Evolutionary conservation across 805 yeast species (phyloP), one percentile per base, ranked within the genome.

Genomic region (Metschnikowia vanudenii): DNA sequence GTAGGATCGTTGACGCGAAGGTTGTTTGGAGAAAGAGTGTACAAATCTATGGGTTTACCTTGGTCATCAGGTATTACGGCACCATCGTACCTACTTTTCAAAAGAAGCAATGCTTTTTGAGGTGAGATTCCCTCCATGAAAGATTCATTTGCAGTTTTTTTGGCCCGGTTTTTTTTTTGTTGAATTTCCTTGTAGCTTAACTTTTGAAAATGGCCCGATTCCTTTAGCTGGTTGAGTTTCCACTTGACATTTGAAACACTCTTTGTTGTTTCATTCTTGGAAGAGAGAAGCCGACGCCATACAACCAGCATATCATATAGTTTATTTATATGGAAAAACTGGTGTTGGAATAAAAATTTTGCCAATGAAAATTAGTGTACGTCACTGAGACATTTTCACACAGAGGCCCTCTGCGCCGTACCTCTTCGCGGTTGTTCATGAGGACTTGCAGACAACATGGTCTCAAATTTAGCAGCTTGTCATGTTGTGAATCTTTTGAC

Each of bases 21-120:
- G 41, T 65, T 68, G 10, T 44, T 46, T 2, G 67, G 53, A 7
- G 42, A 47, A 16, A 69, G 49, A 18, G 50, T 49, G 16, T 59
- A 55, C n/a, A 67, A 37, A 30, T 59, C 49, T 18, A 71, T 53
- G 2, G 37, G 39, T 13, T 58, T 49, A 8, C 73, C 73, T 8
- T 57, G 40, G 2, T 43, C 47, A 32, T 62, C 58, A 13, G 59
- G 60, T 14, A 72, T 53, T 7, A 52, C 45, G 31, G 47, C 45
- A 34, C 50, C 54, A 41, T 69, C 73, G 49, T 62, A 70, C 42
- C 61, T 67, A 22, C 63, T 52, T 43, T 58, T 56, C 31, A 71
- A 53, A 8, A 65, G 42, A 32, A 62, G 50, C 8, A 71, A 55
- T 4, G 67, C 65, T 43, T 63, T 53, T 39, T 53, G 58, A 11